Conservation (phyloP, 2,329 filamentous ascomycete genomes). For the Cryphonectria carpinicola region DNA sequence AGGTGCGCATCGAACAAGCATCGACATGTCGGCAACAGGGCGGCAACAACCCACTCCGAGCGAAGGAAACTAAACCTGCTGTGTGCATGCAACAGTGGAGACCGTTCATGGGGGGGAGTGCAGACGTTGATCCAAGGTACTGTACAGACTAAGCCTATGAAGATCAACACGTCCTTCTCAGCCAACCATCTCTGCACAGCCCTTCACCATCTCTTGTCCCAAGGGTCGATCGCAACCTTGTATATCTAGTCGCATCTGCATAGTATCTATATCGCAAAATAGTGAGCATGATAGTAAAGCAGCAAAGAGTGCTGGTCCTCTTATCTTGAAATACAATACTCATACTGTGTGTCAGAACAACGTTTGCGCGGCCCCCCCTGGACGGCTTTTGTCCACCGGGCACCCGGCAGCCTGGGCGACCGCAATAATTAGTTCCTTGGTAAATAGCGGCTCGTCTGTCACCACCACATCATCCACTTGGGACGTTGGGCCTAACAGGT, state of each 20-base stretch:
- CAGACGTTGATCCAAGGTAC: slow-evolving; percentile 4
- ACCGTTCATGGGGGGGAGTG: slow-evolving; percentile 2
- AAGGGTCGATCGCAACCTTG: not conserved
- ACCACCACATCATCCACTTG: not conserved
- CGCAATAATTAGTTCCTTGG: slow-evolving; percentile 9
- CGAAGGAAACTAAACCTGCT: slow-evolving; percentile 1
- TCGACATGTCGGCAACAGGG: not conserved
- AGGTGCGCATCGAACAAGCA: not conserved
- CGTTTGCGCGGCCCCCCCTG: slow-evolving; percentile 17
- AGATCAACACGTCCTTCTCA: not conserved
- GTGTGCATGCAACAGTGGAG: slow-evolving; percentile 11
- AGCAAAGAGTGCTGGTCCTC: not conserved
- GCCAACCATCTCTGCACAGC: slow-evolving; percentile 4
- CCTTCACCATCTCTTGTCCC: not conserved
- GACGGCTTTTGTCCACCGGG: slow-evolving; percentile 15
- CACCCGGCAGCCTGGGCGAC: slow-evolving; percentile 20
- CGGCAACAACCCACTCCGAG: slow-evolving; percentile 8
- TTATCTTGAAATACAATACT: not conserved
- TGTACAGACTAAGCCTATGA: not conserved
- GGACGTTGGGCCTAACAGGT: not conserved
- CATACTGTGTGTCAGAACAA: not conserved
- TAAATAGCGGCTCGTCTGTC: not conserved
- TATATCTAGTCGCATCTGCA: not conserved
- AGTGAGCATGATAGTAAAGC: not conserved
- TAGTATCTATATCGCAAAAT: not conserved